A percentile compares a stretch with the other conserved stretches of the same genome.
Conservation (phyloP, 169 alveolate genomes). For the Cryptosporidium felis region DNA sequence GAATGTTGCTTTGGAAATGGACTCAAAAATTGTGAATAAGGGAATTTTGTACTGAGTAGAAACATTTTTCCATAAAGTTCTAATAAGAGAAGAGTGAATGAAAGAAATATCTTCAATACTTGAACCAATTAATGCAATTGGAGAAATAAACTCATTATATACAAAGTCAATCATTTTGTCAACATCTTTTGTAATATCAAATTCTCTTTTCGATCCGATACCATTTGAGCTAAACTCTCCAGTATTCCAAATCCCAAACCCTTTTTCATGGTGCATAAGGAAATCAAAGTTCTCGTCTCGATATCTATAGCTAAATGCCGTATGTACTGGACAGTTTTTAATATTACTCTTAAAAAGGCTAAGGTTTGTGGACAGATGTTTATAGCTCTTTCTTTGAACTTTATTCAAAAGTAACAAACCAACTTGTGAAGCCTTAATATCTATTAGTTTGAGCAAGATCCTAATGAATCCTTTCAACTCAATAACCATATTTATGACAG, state of each 20-base stretch:
- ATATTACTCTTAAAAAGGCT: slow-evolving; percentile 17
- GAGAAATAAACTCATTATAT: slow-evolving; percentile 45
- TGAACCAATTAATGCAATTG: slow-evolving; percentile 45
- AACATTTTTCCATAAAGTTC: slow-evolving; percentile 39
- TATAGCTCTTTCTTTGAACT: slow-evolving; percentile 5
- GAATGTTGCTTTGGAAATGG: slow-evolving; percentile 57
- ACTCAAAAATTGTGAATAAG: slow-evolving; percentile 13
- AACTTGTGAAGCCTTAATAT: slow-evolving; percentile 58
- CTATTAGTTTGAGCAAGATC: slow-evolving; percentile 36
- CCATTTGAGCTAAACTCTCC: background rate
- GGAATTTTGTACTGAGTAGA: slow-evolving; percentile 29
- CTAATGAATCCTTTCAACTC: slow-evolving; percentile 48
- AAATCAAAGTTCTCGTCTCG: slow-evolving; percentile 41
- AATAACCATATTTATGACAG: slow-evolving; percentile 51
- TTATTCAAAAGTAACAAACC: slow-evolving; percentile 46
- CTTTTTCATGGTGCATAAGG: slow-evolving; percentile 64
- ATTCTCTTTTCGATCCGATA: background rate
- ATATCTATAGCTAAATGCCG: slow-evolving; percentile 62
- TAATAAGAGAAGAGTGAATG: slow-evolving; percentile 11
- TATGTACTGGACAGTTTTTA: slow-evolving; percentile 49
- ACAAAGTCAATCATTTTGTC: slow-evolving; percentile 40
- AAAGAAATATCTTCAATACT: slow-evolving; percentile 35
- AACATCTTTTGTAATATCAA: slow-evolving; percentile 1
- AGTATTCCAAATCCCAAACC: slow-evolving; percentile 58
- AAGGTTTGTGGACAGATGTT: background rate